A percentile compares a stretch with the other conserved stretches of the same genome.
phyloP scores from a whole-genome alignment of 306 rosid species.

The Casuarina cunninghamiana region DNA sequence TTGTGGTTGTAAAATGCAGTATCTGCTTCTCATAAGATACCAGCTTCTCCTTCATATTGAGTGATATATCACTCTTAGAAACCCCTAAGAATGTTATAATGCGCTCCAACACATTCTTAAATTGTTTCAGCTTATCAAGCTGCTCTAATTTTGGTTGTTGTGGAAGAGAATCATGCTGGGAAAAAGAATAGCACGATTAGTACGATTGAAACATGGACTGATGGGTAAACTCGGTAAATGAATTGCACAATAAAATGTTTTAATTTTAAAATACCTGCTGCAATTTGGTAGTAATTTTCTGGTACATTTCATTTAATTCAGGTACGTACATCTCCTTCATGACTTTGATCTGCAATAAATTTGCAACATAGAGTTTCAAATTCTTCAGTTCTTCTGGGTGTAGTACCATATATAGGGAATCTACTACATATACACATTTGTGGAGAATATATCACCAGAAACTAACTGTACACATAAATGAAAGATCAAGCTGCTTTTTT shows the following conservation, averaged over 20 bases:
- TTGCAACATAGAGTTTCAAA: conserved; percentile 24
- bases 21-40: conserved; percentile 57
- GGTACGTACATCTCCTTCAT: conserved; percentile 64
- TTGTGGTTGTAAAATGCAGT: conserved; percentile 29
- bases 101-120: conserved; percentile 55
- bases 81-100: conserved; percentile 45
- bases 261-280: conserved; percentile 53
- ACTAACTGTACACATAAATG: background rate
- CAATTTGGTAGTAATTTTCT: conserved; percentile 50
- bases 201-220: conserved; percentile 16
- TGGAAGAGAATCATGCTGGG: conserved; percentile 61
- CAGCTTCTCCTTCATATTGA: conserved; percentile 50
- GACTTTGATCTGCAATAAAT: conserved; percentile 52
- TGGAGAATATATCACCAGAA: background rate
- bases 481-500: background rate
- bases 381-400: background rate
- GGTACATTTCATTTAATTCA: conserved; percentile 62
- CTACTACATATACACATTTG: background rate
- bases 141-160: conserved; percentile 62
- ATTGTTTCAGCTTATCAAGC: conserved; percentile 50
- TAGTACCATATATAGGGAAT: background rate
- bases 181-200: conserved; percentile 13
- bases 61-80: conserved; percentile 40
- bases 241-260: background rate
- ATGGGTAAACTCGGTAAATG: conserved; percentile 7